Evolutionary conservation across 495 filamentous ascomycete species (phyloP), one percentile per base, ranked within the genome.

Genomic region (Melanomma pulvis-pyrius): DNA sequence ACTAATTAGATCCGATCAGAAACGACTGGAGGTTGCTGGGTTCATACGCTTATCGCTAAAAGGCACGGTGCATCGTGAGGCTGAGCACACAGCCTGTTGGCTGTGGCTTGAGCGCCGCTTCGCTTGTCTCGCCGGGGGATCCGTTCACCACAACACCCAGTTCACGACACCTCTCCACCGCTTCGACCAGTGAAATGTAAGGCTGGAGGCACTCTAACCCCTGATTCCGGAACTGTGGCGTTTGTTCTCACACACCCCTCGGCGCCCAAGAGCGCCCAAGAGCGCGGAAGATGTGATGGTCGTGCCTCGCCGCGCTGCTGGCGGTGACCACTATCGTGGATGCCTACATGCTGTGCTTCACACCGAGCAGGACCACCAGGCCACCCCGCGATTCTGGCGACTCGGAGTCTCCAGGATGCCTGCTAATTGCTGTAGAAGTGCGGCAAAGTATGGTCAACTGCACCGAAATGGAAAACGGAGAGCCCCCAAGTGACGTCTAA

Each of bases 21-120:
- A 67, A 57, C 50, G 64, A 61, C 47, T 67, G 64, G 64, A 11
- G 41, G 36, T 60, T 60, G 56, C 48, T 54, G 49, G 34, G 52
- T 34, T 54, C 50, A 13, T 15, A 56, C 11, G 36, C 46, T 44
- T 52, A 39, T 44, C 39, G 39, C 39, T 44, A 44, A 44, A 36
- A 13, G 32, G 39, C 39, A 55, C 9, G 2, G 19, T 54, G 55
- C 48, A 57, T 50, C 15, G 52, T 28, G 61, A 66, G 63, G 63
- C 63, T 52, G 55, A 56, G 63, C 50, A 58, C 58, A 53, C 64
- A 53, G 64, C 64, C 44, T 44, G 32, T 24, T 30, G 19, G 21
- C 17, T 52, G 62, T 51, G 53, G 41, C 62, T 24, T n/a, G 30
- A 54, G 32, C 39, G 2, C 32, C 41, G 57, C 22, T 55, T n/a